Base-by-base conservation (phyloP, 345 rosid genomes). In the Anastatica hierochuntica region DNA sequence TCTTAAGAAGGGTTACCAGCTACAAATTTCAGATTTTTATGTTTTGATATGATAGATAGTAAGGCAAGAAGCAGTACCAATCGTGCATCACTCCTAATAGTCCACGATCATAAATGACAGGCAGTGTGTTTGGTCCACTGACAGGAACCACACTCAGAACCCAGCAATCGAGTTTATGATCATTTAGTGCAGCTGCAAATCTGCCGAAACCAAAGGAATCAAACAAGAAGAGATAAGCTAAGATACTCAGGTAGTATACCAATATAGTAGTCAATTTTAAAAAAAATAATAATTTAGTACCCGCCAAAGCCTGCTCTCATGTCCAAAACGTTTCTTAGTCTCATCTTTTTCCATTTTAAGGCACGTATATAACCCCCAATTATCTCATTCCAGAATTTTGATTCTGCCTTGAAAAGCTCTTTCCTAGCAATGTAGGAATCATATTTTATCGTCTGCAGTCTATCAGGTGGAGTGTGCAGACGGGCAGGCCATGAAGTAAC, bases 291-390 rank as follows among this genome's bases (percentile, higher is more conserved):
- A n/a, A n/a, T n/a, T n/a, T n/a, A n/a, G n/a, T 88, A 92, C 97
- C 99, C 97, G 74, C 97, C 99, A 76, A 75, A 92, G 78, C 90
- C 79, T 42, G 97, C 94, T 76, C 62, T 88, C 97, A 92, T 88
- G 77, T 92, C 99, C 81, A 92, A 21, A 11, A 92, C 82, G 62
- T 92, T 92, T 85, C 97, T 77, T 31, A 88, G 44, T 53, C 65
- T 85, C 59, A 77, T 58, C 61, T 79, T 74, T 78, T 71, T 83
- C 99, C 99, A 88, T 24, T 77, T 82, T 44, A 85, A 68, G 60
- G 72, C 81, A 33, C 88, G 82, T 20, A 85, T 65, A 69, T 78
- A 92, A 47, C 95, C 69, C 17, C 69, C 77, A 46, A 92, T 72
- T 46, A 72, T 81, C 60, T 83, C 95, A 12, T 61, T 71, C 99